Evolutionary conservation across 2,329 filamentous ascomycete genomes (phyloP).

Genomic region (Fusarium zealandicum): DNA sequence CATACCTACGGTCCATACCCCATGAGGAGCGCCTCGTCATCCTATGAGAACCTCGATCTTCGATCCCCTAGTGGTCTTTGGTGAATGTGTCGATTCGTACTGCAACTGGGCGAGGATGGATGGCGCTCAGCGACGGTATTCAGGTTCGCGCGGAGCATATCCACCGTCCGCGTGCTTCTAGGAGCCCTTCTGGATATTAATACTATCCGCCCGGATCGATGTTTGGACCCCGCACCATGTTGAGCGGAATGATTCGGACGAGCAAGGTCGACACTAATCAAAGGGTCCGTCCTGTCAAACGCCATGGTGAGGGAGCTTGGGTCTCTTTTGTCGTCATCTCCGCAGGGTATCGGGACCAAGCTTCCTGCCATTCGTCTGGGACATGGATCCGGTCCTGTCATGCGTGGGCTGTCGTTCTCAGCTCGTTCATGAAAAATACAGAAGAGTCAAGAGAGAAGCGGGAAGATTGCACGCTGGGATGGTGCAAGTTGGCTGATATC

Average conservation of each 20-base stretch:
- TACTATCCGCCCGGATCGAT: no score
- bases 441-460: not conserved
- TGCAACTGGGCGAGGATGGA: no score
- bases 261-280: not conserved
- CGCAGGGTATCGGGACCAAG: not conserved
- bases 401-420: not conserved
- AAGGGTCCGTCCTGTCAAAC: not conserved
- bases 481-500: not conserved
- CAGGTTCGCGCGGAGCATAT: no score
- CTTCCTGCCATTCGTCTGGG: not conserved
- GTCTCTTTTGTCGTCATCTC: not conserved
- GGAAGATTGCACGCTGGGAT: no score
- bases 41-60: no score
- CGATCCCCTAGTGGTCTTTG: no score
- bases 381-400: not conserved
- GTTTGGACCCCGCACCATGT: not conserved
- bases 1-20: no score
- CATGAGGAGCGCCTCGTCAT: no score
- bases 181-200: no score
- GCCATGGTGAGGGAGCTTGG: conserved; percentile 3
- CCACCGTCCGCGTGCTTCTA: no score
- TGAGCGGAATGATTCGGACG: not conserved
- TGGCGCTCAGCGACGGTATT: no score
- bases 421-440: not conserved
- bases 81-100: no score